Percentiles rank a stretch among this genome's conserved stretches.
These are phyloP conservation scores for Globomyces pollinis-pini DNA, from an alignment of 192 early-diverging fungal genomes.

Conservation along the genomic window DNA sequence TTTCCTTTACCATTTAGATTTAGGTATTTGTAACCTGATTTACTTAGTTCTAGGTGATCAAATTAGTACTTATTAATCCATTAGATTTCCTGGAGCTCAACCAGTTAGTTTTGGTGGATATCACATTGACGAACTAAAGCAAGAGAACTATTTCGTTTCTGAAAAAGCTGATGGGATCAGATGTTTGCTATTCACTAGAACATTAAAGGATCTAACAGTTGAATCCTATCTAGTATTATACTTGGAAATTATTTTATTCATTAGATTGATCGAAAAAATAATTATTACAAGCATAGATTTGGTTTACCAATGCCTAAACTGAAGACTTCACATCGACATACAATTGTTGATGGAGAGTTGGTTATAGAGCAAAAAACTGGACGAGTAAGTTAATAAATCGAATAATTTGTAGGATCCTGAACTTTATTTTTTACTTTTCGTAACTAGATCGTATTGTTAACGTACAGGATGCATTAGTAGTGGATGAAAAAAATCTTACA, in stretches of 20 bases:
- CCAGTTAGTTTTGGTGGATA: constrained; percentile 37
- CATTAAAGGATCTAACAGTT: constrained; percentile 9
- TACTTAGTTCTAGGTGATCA: no score
- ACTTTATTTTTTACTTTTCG: background rate
- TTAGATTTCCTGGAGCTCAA: constrained; percentile 48
- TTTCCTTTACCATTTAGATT: no score
- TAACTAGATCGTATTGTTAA: background rate
- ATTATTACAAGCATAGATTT: constrained; percentile 58
- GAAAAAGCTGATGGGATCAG: constrained; percentile 56
- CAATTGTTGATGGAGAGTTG: constrained; percentile 88
- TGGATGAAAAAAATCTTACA: constrained; percentile 49
- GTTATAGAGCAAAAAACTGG: constrained; percentile 70
- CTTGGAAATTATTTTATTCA: no score
- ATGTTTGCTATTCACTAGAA: constrained; percentile 34
- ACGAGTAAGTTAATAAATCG: constrained; percentile 21
- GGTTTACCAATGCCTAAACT: constrained; percentile 42
- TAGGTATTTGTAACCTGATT: no score
- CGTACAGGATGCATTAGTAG: constrained; percentile 63
- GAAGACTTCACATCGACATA: constrained; percentile 44
- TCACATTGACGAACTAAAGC: constrained; percentile 37
- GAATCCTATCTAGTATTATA: constrained; percentile 34
- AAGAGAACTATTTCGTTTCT: constrained; percentile 50
- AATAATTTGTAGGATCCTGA: background rate
- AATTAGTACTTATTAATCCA: background rate
- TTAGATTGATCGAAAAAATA: constrained; percentile 87